Percentiles rank a stretch among this genome's conserved stretches.
Evolutionary conservation across 495 filamentous ascomycete genomes (phyloP).

Genomic region (Halenospora varia): DNA sequence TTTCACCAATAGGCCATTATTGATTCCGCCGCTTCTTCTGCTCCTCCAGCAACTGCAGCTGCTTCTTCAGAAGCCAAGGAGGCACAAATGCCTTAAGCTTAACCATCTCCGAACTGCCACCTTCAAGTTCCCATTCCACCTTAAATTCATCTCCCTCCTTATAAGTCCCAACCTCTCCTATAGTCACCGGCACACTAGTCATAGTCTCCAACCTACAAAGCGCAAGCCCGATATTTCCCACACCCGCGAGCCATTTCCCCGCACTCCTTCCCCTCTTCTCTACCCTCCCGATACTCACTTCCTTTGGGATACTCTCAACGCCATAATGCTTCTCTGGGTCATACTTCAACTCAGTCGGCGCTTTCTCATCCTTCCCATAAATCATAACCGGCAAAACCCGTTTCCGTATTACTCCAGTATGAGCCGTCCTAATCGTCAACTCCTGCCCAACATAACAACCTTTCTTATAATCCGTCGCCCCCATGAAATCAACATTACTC

Average conservation of each 20-base stretch:
- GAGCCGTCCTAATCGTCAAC: constrained; percentile 88
- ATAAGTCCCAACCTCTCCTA: constrained; percentile 34
- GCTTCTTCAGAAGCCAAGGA: constrained; percentile 50
- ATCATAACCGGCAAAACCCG: constrained; percentile 79
- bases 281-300: constrained; percentile 35
- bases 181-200: constrained; percentile 54
- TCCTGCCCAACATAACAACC: constrained; percentile 98
- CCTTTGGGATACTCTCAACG: constrained; percentile 19
- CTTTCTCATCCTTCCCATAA: constrained; percentile 42
- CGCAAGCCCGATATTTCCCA: constrained; percentile 86
- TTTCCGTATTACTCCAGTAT: constrained; percentile 90
- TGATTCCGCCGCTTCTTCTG: no score
- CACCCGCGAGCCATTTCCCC: constrained; percentile 70
- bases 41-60: not conserved
- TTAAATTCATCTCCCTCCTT: constrained; percentile 45
- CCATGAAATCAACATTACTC: constrained; percentile 77
- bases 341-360: constrained; percentile 43
- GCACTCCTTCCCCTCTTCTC: constrained; percentile 58
- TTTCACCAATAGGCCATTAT: no score
- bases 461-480: constrained; percentile 86
- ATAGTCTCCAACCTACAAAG: constrained; percentile 86
- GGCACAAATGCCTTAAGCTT: constrained; percentile 85
- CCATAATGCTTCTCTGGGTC: constrained; percentile 30
- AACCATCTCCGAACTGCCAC: constrained; percentile 33
- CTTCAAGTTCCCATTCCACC: constrained; percentile 31